Evolutionary conservation across 179 eudicot species (phyloP).

Genomic region (Dionaea muscipula): DNA sequence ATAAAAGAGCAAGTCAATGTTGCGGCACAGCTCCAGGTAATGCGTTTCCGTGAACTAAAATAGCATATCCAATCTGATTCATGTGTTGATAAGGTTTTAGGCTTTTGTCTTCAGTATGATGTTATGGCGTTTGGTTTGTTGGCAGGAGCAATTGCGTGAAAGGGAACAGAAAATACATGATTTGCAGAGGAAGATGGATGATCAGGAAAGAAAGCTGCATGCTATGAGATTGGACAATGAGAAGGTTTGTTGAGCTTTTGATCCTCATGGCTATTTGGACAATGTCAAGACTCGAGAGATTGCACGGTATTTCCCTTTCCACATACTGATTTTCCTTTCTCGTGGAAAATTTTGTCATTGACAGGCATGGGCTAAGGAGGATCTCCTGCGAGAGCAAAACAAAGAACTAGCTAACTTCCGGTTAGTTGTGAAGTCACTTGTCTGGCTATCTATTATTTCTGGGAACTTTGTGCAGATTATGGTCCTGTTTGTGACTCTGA

Average conservation of each 20-base stretch:
- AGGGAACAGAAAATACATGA: slow-evolving; percentile 58
- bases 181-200: slow-evolving; percentile 72
- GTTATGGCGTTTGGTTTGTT: slow-evolving; percentile 10
- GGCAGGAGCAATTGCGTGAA: slow-evolving; percentile 76
- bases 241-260: slow-evolving; percentile 39
- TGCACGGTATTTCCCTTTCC: neutral
- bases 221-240: slow-evolving; percentile 76
- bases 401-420: slow-evolving; percentile 72
- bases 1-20: slow-evolving; percentile 51
- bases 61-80: too few relatives aligned
- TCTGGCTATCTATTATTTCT: neutral
- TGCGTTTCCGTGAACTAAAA: neutral
- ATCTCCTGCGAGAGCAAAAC: slow-evolving; percentile 80
- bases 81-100: neutral
- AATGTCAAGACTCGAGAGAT: neutral
- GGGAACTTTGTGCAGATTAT: too few relatives aligned
- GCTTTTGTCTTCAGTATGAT: neutral
- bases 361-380: slow-evolving; percentile 99
- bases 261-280: neutral
- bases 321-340: neutral
- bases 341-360: slow-evolving; percentile 5
- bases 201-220: slow-evolving; percentile 75
- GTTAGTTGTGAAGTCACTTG: slow-evolving; percentile 18
- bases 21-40: slow-evolving; percentile 61
- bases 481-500: too few relatives aligned